These are phyloP conservation scores for Cyclospora cayetanensis DNA, from an alignment of 169 alveolate genomes.

Conservation along the genomic window DNA sequence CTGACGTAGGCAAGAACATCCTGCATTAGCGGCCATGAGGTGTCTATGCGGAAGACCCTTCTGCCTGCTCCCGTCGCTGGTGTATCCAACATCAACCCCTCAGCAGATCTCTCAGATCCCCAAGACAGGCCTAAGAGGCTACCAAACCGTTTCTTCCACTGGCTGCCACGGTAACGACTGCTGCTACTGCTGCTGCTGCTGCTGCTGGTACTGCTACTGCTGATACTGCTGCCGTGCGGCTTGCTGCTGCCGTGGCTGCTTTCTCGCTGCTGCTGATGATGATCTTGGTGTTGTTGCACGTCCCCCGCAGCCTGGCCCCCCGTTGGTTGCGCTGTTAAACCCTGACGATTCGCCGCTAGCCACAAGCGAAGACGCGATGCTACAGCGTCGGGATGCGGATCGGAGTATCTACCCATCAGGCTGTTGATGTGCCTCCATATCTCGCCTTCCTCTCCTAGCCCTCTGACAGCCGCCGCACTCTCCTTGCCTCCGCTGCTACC, in stretches of 20 bases:
- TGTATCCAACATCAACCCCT: neutral
- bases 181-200: constrained; percentile 39
- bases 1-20: constrained; percentile 72
- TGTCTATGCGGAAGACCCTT: neutral
- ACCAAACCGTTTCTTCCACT: neutral
- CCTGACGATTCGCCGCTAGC: constrained; percentile 73
- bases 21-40: constrained; percentile 68
- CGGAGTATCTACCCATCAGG: constrained; percentile 54
- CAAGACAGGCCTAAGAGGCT: neutral
- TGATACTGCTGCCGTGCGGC: neutral
- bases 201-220: constrained; percentile 25
- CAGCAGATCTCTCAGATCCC: neutral
- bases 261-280: constrained; percentile 37
- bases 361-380: constrained; percentile 77
- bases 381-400: constrained; percentile 81
- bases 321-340: constrained; percentile 7
- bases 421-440: constrained; percentile 72
- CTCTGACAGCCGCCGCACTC: constrained; percentile 12
- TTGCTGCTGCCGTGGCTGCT: neutral
- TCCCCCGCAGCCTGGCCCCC: neutral
- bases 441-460: constrained; percentile 72
- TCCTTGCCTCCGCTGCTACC: neutral
- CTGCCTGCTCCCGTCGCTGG: neutral
- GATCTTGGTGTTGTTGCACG: constrained; percentile 9
- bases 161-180: neutral